Evolutionary conservation across 495 filamentous ascomycete genomes (phyloP).

Genomic region (Aspergillus bridgeri): DNA sequence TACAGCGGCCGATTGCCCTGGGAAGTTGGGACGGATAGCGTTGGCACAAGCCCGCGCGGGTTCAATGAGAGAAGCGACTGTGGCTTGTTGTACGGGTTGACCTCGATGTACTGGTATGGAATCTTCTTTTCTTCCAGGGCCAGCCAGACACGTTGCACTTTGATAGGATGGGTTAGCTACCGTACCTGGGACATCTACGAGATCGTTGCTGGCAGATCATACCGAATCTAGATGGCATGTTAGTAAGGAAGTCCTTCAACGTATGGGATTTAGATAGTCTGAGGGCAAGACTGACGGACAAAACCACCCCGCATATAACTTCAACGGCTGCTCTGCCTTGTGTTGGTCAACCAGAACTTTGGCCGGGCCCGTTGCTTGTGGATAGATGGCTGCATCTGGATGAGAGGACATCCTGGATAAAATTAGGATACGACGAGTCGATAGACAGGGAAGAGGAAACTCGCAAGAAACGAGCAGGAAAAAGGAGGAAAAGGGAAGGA

Average conservation of each 20-base stretch:
- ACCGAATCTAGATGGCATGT: constrained; percentile 28
- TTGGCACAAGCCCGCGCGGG: constrained; percentile 67
- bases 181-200: background rate
- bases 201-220: background rate
- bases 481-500: background rate
- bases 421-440: constrained; percentile 1
- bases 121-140: constrained; percentile 67
- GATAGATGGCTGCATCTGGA: constrained; percentile 47
- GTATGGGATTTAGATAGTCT: constrained; percentile 17
- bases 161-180: constrained; percentile 2
- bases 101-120: constrained; percentile 68
- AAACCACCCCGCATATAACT: constrained; percentile 65
- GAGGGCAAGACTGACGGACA: constrained; percentile 51
- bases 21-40: constrained; percentile 40
- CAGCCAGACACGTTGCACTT: constrained; percentile 63
- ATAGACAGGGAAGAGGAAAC: background rate
- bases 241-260: background rate
- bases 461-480: background rate
- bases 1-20: constrained; percentile 54
- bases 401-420: constrained; percentile 21
- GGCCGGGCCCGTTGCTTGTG: constrained; percentile 51
- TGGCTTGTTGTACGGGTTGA: constrained; percentile 69
- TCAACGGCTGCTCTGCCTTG: constrained; percentile 47
- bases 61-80: constrained; percentile 61
- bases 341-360: constrained; percentile 47